phyloP scores from a whole-genome alignment of 768 basidiomycete genomes.

The Agaricus sinodeliciosus region DNA sequence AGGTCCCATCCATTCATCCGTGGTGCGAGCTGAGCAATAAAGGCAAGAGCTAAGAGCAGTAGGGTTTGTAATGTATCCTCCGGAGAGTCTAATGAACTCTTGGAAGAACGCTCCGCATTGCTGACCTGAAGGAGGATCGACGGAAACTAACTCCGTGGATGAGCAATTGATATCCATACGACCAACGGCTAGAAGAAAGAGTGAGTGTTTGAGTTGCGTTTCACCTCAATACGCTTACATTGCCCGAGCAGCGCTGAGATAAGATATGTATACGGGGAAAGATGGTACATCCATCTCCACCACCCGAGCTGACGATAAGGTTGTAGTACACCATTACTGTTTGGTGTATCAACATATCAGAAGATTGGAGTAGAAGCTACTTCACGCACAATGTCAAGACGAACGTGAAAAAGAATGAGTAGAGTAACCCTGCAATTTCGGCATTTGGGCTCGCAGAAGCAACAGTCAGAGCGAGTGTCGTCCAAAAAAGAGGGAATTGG shows the following conservation, averaged over 20 bases:
- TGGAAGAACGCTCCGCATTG: constrained; percentile 49
- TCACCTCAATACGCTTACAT: constrained; percentile 23
- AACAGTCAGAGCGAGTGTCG: constrained; percentile 53
- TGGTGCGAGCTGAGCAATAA: constrained; percentile 48
- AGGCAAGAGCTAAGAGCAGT: constrained; percentile 42
- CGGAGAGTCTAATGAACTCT: constrained; percentile 40
- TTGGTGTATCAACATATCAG: neutral
- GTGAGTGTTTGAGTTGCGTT: constrained; percentile 21
- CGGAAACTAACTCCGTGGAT: constrained; percentile 48
- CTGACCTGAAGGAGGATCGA: constrained; percentile 53
- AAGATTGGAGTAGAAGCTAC: neutral
- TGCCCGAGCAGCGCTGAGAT: constrained; percentile 43
- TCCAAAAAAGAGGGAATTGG: constrained; percentile 59
- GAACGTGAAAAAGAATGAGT: constrained; percentile 54
- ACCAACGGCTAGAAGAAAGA: constrained; percentile 38
- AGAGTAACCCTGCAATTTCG: constrained; percentile 53
- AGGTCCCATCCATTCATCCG: constrained; percentile 46
- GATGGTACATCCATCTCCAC: constrained; percentile 69
- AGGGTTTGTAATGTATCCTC: constrained; percentile 57
- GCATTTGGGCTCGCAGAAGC: constrained; percentile 56
- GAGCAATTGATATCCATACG: constrained; percentile 47
- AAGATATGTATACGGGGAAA: constrained; percentile 47
- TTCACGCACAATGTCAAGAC: constrained; percentile 52
- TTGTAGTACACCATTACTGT: constrained; percentile 63
- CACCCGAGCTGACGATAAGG: constrained; percentile 55